Percentiles rank a stretch among this genome's conserved stretches.
These are phyloP conservation scores for Eutrema heterophyllum DNA, from an alignment of 345 rosid species.

Conservation along the genomic window DNA sequence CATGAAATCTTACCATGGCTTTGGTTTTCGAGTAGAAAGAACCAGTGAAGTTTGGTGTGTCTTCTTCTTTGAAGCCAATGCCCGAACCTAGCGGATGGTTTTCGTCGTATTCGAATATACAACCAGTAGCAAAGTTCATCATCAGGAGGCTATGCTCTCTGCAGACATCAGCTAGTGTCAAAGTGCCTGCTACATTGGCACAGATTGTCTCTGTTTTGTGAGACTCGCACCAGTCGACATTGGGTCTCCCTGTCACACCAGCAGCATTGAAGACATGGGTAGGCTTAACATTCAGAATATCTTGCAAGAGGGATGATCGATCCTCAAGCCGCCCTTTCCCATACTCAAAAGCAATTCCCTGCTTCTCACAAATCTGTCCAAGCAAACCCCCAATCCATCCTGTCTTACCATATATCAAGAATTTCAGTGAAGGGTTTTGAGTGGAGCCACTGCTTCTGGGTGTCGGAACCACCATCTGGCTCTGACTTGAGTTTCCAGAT, in stretches of 20 bases:
- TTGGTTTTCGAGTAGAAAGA: constrained; percentile 73
- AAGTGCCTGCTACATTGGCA: constrained; percentile 60
- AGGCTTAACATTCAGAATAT: constrained; percentile 50
- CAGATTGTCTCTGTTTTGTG: constrained; percentile 62
- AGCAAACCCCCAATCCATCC: constrained; percentile 77
- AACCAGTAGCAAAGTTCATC: constrained; percentile 72
- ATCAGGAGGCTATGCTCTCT: constrained; percentile 54
- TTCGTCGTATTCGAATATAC: constrained; percentile 64
- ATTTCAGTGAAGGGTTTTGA: constrained; percentile 41
- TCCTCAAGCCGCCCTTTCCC: constrained; percentile 67
- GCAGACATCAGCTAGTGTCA: constrained; percentile 68
- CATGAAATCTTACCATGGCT: constrained; percentile 47
- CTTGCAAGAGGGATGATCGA: constrained; percentile 49
- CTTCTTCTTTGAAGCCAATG: constrained; percentile 62
- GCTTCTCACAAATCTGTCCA: constrained; percentile 56
- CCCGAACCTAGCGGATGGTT: constrained; percentile 52
- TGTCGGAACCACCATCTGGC: constrained; percentile 55
- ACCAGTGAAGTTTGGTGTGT: constrained; percentile 56
- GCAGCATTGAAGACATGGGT: constrained; percentile 77
- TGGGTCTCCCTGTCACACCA: constrained; percentile 70
- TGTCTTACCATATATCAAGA: constrained; percentile 63
- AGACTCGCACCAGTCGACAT: constrained; percentile 74
- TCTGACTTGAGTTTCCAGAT: constrained; percentile 39
- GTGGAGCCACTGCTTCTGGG: constrained; percentile 28
- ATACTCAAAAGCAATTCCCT: constrained; percentile 55